A percentile compares a stretch with the other conserved stretches of the same genome.
Conservation (phyloP, 345 rosid species). For the Sonneratia caseolaris region DNA sequence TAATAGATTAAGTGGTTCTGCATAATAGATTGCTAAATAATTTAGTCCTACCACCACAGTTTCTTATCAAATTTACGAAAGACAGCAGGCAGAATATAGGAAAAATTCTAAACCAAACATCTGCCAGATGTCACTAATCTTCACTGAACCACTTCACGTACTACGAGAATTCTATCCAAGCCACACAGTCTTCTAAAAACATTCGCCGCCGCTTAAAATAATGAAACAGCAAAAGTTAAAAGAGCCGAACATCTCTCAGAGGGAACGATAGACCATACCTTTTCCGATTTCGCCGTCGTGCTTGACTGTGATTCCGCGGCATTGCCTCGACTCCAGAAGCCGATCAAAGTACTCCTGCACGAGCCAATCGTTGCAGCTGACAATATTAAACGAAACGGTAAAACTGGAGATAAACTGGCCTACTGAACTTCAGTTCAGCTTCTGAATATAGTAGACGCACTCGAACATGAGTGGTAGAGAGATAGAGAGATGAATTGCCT, state of each 20-base stretch:
- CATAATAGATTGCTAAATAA: no score
- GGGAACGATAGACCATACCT: conserved; percentile 22
- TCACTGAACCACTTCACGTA: neutral
- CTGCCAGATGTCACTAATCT: neutral
- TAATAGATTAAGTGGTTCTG: neutral
- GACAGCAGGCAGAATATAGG: neutral
- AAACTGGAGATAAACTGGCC: neutral
- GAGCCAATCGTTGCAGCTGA: neutral
- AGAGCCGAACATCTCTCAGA: neutral
- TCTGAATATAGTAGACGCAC: neutral
- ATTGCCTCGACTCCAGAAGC: conserved; percentile 37
- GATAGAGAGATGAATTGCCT: conserved; percentile 22
- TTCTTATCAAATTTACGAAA: neutral
- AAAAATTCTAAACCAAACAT: neutral
- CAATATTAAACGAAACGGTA: neutral
- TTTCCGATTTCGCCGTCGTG: conserved; percentile 37
- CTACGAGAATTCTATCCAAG: neutral
- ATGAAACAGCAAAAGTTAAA: neutral
- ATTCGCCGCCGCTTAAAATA: neutral
- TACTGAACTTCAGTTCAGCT: neutral
- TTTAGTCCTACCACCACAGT: neutral
- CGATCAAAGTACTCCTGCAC: conserved; percentile 67
- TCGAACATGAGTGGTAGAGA: neutral
- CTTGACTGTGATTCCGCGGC: conserved; percentile 41
- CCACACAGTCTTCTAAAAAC: neutral